Evolutionary conservation across 2,329 filamentous ascomycete species (phyloP).

Genomic region (Zymoseptoria tritici): DNA sequence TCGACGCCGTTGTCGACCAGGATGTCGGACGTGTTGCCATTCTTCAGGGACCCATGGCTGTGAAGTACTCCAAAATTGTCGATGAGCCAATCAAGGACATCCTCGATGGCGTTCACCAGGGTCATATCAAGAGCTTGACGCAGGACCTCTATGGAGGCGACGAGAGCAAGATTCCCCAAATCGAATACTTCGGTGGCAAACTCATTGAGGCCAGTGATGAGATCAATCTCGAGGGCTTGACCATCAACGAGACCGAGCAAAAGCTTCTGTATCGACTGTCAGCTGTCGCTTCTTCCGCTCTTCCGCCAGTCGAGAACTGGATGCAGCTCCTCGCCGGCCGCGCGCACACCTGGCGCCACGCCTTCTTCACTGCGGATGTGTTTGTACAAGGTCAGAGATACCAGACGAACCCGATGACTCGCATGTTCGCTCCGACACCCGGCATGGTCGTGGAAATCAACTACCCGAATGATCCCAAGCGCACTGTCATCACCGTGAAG

Average conservation of each 20-base stretch:
- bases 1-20: conserved; percentile 90
- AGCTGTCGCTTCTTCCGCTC: conserved; percentile 59
- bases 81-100: conserved; percentile 96
- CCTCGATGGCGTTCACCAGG: conserved; percentile 79
- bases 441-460: conserved; percentile 86
- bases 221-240: conserved; percentile 76
- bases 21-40: conserved; percentile 96
- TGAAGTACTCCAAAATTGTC: conserved; percentile 77
- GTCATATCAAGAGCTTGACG: conserved; percentile 74
- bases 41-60: conserved; percentile 87
- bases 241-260: conserved; percentile 67
- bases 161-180: conserved; percentile 65
- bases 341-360: conserved; percentile 86
- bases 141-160: conserved; percentile 73
- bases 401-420: conserved; percentile 90
- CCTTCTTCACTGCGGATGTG: conserved; percentile 86
- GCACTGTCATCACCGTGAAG: conserved; percentile 77
- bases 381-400: conserved; percentile 94
- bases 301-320: conserved; percentile 80
- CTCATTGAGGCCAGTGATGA: conserved; percentile 65
- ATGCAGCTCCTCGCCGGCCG: conserved; percentile 78
- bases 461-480: conserved; percentile 71
- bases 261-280: conserved; percentile 83
- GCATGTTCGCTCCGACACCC: conserved; percentile 77
- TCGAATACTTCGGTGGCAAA: conserved; percentile 95